phyloP scores from a whole-genome alignment of 2,329 filamentous ascomycete species.

The Zelopaecilomyces penicillatus region DNA sequence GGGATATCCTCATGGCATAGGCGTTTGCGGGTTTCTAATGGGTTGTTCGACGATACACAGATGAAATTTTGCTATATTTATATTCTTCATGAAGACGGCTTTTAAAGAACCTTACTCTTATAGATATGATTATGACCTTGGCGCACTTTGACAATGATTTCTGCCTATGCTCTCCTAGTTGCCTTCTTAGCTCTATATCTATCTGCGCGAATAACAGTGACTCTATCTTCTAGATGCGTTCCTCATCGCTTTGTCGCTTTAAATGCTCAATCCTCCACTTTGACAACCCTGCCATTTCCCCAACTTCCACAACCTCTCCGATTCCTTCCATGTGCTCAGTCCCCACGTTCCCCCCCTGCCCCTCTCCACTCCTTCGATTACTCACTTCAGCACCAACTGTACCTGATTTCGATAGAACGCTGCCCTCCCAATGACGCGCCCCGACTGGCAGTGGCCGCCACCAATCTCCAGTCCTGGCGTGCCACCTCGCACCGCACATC shows the following conservation, averaged over 20 bases:
- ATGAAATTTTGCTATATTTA: no score
- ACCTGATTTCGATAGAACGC: slow-evolving; percentile 17
- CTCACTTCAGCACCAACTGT: slow-evolving; percentile 4
- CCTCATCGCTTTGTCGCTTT: slow-evolving; percentile 15
- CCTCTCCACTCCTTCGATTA: slow-evolving; percentile 15
- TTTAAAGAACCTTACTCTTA: no score
- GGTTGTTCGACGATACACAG: no score
- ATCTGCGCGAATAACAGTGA: neutral
- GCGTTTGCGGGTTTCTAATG: slow-evolving; percentile 1
- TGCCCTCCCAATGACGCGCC: slow-evolving; percentile 58
- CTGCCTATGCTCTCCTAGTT: no score
- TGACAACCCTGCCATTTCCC: slow-evolving; percentile 31
- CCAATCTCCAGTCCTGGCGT: slow-evolving; percentile 55
- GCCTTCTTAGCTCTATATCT: neutral
- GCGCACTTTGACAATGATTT: no score
- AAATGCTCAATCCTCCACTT: slow-evolving; percentile 29
- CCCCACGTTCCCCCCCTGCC: slow-evolving; percentile 16
- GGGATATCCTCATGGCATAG: slow-evolving; percentile 6
- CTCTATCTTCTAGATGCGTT: neutral
- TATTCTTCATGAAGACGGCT: no score
- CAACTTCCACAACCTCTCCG: slow-evolving; percentile 26
- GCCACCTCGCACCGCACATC: slow-evolving; percentile 67
- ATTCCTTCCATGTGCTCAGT: slow-evolving; percentile 17
- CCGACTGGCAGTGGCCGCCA: slow-evolving; percentile 61
- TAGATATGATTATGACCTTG: no score